These are phyloP conservation scores for Suillus fuscotomentosus DNA, from an alignment of 768 basidiomycete genomes.

Conservation along the genomic window DNA sequence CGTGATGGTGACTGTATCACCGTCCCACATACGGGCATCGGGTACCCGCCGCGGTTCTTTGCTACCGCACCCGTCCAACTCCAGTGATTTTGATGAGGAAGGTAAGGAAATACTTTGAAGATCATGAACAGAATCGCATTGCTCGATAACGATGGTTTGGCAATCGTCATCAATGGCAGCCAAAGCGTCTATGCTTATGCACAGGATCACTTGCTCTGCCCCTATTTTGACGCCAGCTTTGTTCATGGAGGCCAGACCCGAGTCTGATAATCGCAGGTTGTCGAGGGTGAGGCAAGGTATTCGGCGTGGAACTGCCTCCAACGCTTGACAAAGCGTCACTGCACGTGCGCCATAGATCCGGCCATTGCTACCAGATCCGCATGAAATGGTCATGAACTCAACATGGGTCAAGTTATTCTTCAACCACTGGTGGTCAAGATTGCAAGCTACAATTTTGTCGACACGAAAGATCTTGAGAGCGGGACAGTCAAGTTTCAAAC, in stretches of 20 bases:
- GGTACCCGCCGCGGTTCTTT: background rate
- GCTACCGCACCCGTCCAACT: background rate
- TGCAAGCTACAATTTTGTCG: background rate
- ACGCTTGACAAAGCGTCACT: background rate
- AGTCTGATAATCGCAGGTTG: background rate
- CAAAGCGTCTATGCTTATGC: background rate
- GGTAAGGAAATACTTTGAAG: background rate
- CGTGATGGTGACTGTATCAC: background rate
- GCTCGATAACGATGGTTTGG: background rate
- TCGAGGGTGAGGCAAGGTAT: conserved; percentile 1
- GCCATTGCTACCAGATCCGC: background rate
- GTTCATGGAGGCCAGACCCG: background rate
- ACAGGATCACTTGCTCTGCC: background rate
- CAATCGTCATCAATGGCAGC: background rate
- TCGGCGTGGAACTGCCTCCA: background rate
- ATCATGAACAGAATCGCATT: background rate
- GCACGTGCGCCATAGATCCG: background rate
- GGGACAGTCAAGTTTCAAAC: background rate
- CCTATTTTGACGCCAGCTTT: background rate
- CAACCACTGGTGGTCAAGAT: background rate
- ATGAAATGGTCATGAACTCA: background rate
- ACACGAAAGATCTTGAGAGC: background rate
- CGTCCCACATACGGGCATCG: background rate
- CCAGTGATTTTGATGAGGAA: background rate
- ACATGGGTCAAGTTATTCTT: background rate